Evolutionary conservation across 345 rosid genomes (phyloP).

Genomic region (Psidium guajava): DNA sequence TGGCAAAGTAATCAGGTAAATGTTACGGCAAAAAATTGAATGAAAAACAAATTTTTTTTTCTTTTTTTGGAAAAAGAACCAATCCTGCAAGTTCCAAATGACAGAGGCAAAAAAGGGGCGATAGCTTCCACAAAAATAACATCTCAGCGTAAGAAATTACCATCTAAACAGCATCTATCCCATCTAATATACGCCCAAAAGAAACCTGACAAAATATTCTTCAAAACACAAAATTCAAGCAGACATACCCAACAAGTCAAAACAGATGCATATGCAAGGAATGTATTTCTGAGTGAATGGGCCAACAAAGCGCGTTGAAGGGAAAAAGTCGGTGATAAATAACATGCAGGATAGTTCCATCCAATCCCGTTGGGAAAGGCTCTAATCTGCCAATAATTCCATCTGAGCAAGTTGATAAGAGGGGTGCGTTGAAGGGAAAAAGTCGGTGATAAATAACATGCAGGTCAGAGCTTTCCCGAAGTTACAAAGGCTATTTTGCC

Average conservation of each 20-base stretch:
- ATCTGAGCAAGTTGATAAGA: not conserved
- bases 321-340: not conserved
- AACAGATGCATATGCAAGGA: no score
- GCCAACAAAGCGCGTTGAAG: not conserved
- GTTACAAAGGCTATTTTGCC: no score
- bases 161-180: not conserved
- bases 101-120: not conserved
- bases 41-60: not conserved
- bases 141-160: not conserved
- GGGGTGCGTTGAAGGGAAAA: no score
- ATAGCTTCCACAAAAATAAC: no score
- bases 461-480: no score
- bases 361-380: not conserved
- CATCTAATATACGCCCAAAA: not conserved
- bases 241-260: not conserved
- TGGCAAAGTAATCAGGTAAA: not conserved
- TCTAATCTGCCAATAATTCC: not conserved
- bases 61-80: not conserved
- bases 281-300: no score
- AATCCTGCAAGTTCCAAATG: not conserved
- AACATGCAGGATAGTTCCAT: not conserved
- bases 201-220: not conserved
- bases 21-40: not conserved
- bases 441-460: not conserved
- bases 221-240: not conserved